A percentile compares a stretch with the other conserved stretches of the same genome.
phyloP scores from a whole-genome alignment of 2,329 filamentous ascomycete genomes.

The Fusarium foetens region DNA sequence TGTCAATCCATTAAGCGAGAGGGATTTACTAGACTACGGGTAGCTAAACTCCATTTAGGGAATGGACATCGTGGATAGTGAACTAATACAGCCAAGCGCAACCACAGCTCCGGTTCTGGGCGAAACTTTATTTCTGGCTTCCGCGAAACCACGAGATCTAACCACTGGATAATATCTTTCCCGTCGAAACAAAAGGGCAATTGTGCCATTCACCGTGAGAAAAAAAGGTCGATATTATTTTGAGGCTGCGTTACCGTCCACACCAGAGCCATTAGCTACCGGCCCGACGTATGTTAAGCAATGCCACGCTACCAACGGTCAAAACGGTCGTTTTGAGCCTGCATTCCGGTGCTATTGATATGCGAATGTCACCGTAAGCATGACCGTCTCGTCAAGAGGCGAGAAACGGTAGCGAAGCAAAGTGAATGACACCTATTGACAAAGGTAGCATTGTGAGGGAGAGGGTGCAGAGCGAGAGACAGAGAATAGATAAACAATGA shows the following conservation, averaged over 20 bases:
- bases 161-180: neutral
- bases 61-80: neutral
- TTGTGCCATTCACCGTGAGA: neutral
- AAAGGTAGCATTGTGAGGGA: neutral
- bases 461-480: neutral
- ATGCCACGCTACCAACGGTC: constrained; percentile 26
- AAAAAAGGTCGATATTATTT: neutral
- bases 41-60: neutral
- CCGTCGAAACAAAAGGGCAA: neutral
- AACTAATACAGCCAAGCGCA: neutral
- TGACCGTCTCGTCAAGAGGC: neutral
- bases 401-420: neutral
- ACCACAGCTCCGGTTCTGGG: neutral
- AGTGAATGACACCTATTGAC: neutral
- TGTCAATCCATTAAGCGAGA: neutral
- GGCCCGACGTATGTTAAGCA: constrained; percentile 2
- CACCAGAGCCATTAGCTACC: neutral
- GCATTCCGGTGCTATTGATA: constrained; percentile 14
- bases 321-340: constrained; percentile 4
- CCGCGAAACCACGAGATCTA: neutral
- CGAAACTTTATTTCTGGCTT: neutral
- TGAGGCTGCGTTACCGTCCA: neutral
- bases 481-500: neutral
- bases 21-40: neutral
- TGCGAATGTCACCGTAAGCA: neutral